phyloP scores from a whole-genome alignment of 1,139 yeast genomes.

The Pichiaceae sp. region DNA sequence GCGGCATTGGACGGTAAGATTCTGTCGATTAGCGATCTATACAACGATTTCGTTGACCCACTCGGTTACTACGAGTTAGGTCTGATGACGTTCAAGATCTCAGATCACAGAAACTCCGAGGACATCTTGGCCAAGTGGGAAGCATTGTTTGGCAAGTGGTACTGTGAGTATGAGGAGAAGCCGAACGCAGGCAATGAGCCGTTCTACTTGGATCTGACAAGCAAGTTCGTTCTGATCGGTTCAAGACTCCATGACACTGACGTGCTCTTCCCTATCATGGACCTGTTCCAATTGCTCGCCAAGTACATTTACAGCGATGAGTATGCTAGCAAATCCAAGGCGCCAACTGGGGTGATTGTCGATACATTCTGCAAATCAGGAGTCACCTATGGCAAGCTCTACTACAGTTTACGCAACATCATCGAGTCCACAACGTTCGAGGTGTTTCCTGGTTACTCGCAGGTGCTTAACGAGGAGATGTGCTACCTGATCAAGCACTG shows the following conservation, averaged over 20 bases:
- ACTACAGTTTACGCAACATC: slow-evolving; percentile 57
- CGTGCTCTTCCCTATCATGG: slow-evolving; percentile 73
- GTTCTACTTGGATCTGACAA: slow-evolving; percentile 30
- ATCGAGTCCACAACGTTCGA: slow-evolving; percentile 57
- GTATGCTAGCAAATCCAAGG: slow-evolving; percentile 13
- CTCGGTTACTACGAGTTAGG: slow-evolving; percentile 81
- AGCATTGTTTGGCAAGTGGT: slow-evolving; percentile 40
- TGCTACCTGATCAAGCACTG: slow-evolving; percentile 53
- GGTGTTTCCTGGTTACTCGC: slow-evolving; percentile 34
- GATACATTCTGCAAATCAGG: slow-evolving; percentile 77
- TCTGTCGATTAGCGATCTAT: slow-evolving; percentile 66
- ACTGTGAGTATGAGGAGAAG: slow-evolving; percentile 25
- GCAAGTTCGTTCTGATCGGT: slow-evolving; percentile 32
- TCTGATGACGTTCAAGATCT: slow-evolving; percentile 65
- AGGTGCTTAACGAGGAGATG: slow-evolving; percentile 38
- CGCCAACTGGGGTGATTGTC: slow-evolving; percentile 45
- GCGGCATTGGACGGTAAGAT: slow-evolving; percentile 55
- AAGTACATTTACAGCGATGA: slow-evolving; percentile 31
- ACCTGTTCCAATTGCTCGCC: slow-evolving; percentile 46
- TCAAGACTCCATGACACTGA: slow-evolving; percentile 39
- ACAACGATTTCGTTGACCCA: slow-evolving; percentile 82
- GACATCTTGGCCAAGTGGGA: slow-evolving; percentile 70
- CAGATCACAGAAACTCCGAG: slow-evolving; percentile 72
- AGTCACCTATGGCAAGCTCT: slow-evolving; percentile 60
- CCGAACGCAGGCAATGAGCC: slow-evolving; percentile 24